A percentile compares a stretch with the other conserved stretches of the same genome.
These are phyloP conservation scores for Neopestalotiopsis clavispora DNA, from an alignment of 2,329 filamentous ascomycete genomes.

Conservation along the genomic window DNA sequence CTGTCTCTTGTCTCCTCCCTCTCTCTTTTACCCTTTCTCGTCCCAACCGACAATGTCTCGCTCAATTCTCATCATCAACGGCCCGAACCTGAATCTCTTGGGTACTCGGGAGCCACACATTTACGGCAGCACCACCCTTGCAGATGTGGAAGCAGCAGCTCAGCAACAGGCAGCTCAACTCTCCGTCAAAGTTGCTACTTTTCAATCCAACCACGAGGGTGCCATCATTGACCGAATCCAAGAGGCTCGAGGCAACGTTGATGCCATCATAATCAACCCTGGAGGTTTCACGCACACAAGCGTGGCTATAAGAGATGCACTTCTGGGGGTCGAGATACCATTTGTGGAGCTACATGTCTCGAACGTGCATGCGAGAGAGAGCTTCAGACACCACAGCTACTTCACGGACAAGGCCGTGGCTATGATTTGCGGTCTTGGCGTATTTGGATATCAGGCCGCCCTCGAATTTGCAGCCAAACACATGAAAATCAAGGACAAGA, in stretches of 20 bases:
- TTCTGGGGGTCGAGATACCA: constrained; percentile 70
- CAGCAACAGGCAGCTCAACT: constrained; percentile 53
- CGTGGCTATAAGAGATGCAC: constrained; percentile 76
- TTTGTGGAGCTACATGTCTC: constrained; percentile 81
- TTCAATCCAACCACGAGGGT: constrained; percentile 82
- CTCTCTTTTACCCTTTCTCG: neutral
- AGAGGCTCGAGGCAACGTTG: constrained; percentile 58
- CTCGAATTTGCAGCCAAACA: constrained; percentile 58
- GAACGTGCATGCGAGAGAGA: constrained; percentile 75
- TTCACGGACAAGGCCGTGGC: constrained; percentile 77
- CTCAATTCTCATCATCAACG: constrained; percentile 74
- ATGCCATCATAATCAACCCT: constrained; percentile 77
- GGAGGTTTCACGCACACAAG: constrained; percentile 78
- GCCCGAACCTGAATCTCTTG: constrained; percentile 83
- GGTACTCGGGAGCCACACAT: constrained; percentile 75
- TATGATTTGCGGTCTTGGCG: constrained; percentile 72
- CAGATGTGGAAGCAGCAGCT: constrained; percentile 60
- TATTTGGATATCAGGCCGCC: constrained; percentile 65
- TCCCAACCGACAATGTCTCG: constrained; percentile 24
- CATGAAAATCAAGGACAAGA: constrained; percentile 44
- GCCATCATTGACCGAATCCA: constrained; percentile 77
- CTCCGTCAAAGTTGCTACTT: constrained; percentile 56
- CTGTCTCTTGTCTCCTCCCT: neutral
- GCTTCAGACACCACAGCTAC: constrained; percentile 72
- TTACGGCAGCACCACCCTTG: constrained; percentile 73